Evolutionary conservation across 2,329 filamentous ascomycete species (phyloP), one percentile per base, ranked within the genome.

Genomic region (Colletotrichum brevisporum): DNA sequence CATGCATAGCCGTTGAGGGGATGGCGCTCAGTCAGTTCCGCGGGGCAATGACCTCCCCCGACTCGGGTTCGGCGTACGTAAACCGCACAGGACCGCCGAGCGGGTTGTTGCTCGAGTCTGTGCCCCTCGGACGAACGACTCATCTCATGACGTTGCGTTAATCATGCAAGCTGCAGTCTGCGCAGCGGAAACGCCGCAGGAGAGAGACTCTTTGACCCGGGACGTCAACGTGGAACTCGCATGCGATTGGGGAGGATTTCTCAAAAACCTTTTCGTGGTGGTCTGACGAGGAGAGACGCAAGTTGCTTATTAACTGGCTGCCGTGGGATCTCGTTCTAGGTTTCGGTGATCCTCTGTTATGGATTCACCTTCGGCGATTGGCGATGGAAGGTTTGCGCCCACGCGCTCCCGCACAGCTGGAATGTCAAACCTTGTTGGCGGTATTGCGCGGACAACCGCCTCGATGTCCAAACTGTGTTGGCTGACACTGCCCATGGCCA

Each of bases 51-150:
- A 56, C 61, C 26, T 6, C 26, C 27, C 16, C 27, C 47, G 54
- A 36, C 24, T 41, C 53, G 39, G 50, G n/a, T 16, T 55, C 60
- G 24, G 45, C 53, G 41, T 52, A 58, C 60, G 60, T 50, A 36
- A 67, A n/a, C 26, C 24, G 13, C 53, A 58, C 41, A 68, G 65
- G 21, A 48, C 52, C 36, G 45, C 59, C 26, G 62, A 57, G 45
- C 31, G 31, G 31, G 31, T 9, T 2, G 47, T 6, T 43, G 31
- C n/a, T 31, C 48, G 15, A 39, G 61, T 55, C 55, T 47, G 62
- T 66, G 61, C 43, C 16, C 27, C 31, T 36, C 48, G 36, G 39
- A 56, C 39, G 62, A 66, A 69, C 62, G 31, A 56, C 66, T 69
- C 62, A 39, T 69, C 66, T 47, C 50, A 60, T 69, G 54, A 60